Base-by-base conservation (phyloP, 148 eudicot species). In the Rhododendron ovatum region DNA sequence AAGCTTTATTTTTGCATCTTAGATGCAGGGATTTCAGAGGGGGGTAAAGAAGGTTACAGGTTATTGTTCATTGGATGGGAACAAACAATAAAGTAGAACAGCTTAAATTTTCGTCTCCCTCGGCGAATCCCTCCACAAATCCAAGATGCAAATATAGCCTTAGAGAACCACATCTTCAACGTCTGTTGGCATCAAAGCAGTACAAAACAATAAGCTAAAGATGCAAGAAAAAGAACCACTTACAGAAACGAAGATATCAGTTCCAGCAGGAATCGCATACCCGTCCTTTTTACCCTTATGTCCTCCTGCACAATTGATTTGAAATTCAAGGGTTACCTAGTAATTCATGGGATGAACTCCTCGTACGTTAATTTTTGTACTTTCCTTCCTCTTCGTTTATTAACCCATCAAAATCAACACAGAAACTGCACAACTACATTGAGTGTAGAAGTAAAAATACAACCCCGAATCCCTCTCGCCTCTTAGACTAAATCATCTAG, bases 221-320 rank as follows among this genome's bases (percentile, higher is more conserved):
- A 35, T 7, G 85, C 37, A 87, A 81, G 69, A 43, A 47, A 48
- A 83, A 26, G 45, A 78, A 78, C 12, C 82, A 91, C 98, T 91
- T 84, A 95, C 99, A 65, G 99, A 98, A 85, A 98, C 39, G 82
- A 98, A 98, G 75, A 98, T 85, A 92, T 98, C 99, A 48, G 98
- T 95, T 82, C 99, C 99, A 8, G 90, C 86, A 28, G 99, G 99
- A 90, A 98, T 92, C 83, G 89, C 78, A 87, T 93, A 95, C 85
- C 99, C 99, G 24, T 95, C 92, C 86, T 92, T 89, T 41, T 89
- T 84, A 81, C 98, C 98, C 59, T 89, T 93, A 85, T 92, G 91
- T 74, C 99, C 99, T 78, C 99, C 99, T 97, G 96, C 87, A 88
- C 39, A 83, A 86, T 75, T 24, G 80, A 61, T 78, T 26, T 79